These are phyloP conservation scores for Selaginella tamariscina DNA, from an alignment of 75 land plant genomes.

Conservation along the genomic window DNA sequence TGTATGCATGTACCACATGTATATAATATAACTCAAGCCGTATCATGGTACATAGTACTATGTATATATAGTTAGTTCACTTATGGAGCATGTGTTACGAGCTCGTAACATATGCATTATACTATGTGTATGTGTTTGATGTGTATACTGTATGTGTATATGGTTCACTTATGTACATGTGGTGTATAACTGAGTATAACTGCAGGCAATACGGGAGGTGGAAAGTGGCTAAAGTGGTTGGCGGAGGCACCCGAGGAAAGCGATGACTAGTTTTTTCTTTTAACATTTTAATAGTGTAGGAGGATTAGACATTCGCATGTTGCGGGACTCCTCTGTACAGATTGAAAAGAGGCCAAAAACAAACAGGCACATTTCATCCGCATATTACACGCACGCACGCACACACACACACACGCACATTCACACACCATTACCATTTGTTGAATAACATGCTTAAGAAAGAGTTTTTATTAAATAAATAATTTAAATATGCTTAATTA, in stretches of 20 bases:
- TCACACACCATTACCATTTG: too few relatives aligned
- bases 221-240: conserved; percentile 25
- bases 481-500: too few relatives aligned
- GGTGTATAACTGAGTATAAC: too few relatives aligned
- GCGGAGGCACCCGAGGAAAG: conserved; percentile 21
- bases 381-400: too few relatives aligned
- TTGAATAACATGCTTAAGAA: too few relatives aligned
- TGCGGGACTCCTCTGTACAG: conserved; percentile 1
- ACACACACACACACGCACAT: too few relatives aligned
- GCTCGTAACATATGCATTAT: too few relatives aligned
- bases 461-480: too few relatives aligned
- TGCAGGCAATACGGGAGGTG: conserved; percentile 28
- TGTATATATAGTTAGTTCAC: background rate
- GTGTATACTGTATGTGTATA: background rate
- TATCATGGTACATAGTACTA: too few relatives aligned
- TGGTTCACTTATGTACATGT: background rate
- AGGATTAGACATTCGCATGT: background rate
- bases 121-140: too few relatives aligned
- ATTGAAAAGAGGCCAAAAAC: background rate
- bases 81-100: too few relatives aligned
- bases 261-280: conserved; percentile 1
- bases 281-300: background rate
- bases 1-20: background rate
- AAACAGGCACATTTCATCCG: background rate
- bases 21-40: background rate